Evolutionary conservation across 1,284 basidiomycete species (phyloP), one percentile per base, ranked within the genome.

Genomic region (Erythrobasidium hasegawianum): DNA sequence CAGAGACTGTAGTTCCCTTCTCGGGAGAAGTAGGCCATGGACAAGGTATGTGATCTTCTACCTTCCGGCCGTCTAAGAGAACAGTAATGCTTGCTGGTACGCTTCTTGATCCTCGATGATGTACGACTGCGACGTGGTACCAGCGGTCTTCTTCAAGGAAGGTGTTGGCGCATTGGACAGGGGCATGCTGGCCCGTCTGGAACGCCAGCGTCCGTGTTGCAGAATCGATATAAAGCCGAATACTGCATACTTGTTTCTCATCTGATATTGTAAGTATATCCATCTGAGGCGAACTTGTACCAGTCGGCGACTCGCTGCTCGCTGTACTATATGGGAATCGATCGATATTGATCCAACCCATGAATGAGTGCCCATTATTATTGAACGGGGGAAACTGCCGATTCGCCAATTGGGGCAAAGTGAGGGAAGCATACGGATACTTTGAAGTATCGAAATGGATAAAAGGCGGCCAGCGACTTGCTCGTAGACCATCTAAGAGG

Each of bases 41-140:
- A 4, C 58, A 26, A 9, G 53, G 22, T 9, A 47, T 59, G 22
- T 22, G 10, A 3, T 52, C 29, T 27, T 61, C 64, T 52, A 52
- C 49, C 38, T 57, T 47, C 14, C 53, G 38, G 39, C 68, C 68
- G 26, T 69, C 64, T 14, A 69, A 13, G 59, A 61, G 67, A 7
- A 69, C 53, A 5, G 38, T 22, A 2, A 57, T 43, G 11, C 54
- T 27, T 9, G 64, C 55, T 9, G 26, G 26, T 2, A 45, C 20
- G 27, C 29, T 27, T 38, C 61, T 57, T n/a, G 43, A 53, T 13
- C 59, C 64, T 0, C 68, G 62, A 18, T 69, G 68, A 20, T 69
- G 64, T 14, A 69, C 68, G 45, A 69, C 20, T 1, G 68, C 68
- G 16, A 69, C 20, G 54, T 69, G 68, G 27, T 69, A 49, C n/a